Evolutionary conservation across 306 rosid genomes (phyloP), one percentile per base, ranked within the genome.

Genomic region (Pyrus pyrifolia): DNA sequence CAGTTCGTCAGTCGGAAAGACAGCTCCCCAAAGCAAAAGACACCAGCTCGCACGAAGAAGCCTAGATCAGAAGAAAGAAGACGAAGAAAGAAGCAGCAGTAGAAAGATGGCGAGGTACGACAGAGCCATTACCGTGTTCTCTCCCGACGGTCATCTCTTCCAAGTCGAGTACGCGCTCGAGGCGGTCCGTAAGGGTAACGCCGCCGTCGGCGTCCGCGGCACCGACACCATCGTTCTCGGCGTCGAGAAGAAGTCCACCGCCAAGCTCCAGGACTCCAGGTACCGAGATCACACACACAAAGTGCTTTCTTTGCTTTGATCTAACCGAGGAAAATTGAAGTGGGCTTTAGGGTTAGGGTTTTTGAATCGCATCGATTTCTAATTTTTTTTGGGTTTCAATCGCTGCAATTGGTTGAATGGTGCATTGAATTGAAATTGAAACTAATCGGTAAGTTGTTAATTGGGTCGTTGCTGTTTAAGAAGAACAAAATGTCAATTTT

Each of bases 161-260:
- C 99, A 96, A 74, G 99, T 96, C 45, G 97, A 96, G 53, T 96
- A 96, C 82, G 99, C 99, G 3, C 96, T 96, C 19, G 99, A 96
- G 80, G 99, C 98, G 30, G 99, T 96, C 46, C 97, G 99, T 13
- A 96, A 96, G 79, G 99, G 99, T 5, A 96, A 96, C 92, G 99
- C 99, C 78, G 98, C 99, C 86, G 99, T 96, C 63, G 98, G 99
- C 62, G 99, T 96, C 55, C 99, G 99, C 19, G 99, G 99, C 76
- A 82, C 93, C 74, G 99, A 96, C 58, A 96, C 93, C 80, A 87
- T 96, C 74, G 97, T 96, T 66, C 99, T 96, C 76, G 98, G 99
- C 59, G 99, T 96, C 44, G 99, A 96, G 84, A 96, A 96, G 85
- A 96, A 96, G 85, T 91, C 99, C 78, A 65, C 99, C 15, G 96